Evolutionary conservation across 228 moss, liverwort and hornwort species (phyloP), one percentile per base, ranked within the genome.

Genomic region (Sphagnum magellanicum): DNA sequence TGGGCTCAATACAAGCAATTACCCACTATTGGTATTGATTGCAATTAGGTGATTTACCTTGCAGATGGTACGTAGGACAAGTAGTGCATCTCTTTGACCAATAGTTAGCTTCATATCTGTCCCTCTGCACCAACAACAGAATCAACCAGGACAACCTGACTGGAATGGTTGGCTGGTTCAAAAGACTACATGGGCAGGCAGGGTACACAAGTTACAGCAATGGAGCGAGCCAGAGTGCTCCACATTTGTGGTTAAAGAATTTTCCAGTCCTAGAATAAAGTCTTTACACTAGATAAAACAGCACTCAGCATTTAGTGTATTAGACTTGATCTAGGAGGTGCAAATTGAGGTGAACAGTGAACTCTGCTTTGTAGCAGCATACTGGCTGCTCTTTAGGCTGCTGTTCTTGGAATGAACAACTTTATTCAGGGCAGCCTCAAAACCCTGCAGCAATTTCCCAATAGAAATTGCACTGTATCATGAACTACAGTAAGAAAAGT

Each of bases 341-440:
- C 32, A 32, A 32, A 32, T 32, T 32, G 32, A 32, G 32, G 32
- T 32, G 32, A 32, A 32, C 32, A 32, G 32, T 32, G 32, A 32
- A 32, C 32, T 32, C 32, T 32, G 32, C 32, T 32, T 32, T 32
- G 32, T 32, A 32, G 32, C 32, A 32, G 32, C 32, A 32, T 32
- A 32, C 32, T 32, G 32, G 32, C 58, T 89, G 92, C 92, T 96
- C 98, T 66, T 90, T 82, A 46, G 90, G 87, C 80, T 92, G 94
- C 48, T 84, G 85, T 63, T 83, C 90, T 63, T 86, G 2, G 90
- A 77, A 68, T 87, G 89, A 59, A 94, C 92, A 72, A 92, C 98
- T 73, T 90, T 92, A 70, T 94, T 92, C 79, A 98, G 84, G 69
- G 90, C 98, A 74, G 94, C 94, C 84, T 94, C 98, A 52, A 98